Conservation (phyloP, 2,329 filamentous ascomycete genomes). For the Colletotrichum tabaci region DNA sequence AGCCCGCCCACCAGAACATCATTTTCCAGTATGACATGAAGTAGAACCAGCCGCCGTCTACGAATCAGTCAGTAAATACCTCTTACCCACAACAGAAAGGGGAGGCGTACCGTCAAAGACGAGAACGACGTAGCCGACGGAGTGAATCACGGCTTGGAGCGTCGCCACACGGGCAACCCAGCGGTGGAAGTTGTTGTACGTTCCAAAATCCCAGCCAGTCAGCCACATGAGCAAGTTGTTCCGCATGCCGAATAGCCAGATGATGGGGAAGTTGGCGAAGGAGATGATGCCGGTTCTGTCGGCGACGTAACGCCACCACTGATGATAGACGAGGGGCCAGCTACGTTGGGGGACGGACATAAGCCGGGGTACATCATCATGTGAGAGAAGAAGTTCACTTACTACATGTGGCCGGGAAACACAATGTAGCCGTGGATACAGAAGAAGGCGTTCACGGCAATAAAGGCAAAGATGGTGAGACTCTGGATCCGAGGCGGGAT, state of each 20-base stretch:
- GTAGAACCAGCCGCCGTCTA: conserved; percentile 56
- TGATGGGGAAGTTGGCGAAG: conserved; percentile 73
- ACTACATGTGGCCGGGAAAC: conserved; percentile 59
- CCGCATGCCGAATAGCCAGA: conserved; percentile 77
- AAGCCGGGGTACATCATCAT: not conserved
- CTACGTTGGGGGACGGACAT: conserved; percentile 44
- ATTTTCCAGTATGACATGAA: conserved; percentile 56
- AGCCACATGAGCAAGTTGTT: conserved; percentile 78
- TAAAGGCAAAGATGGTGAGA: conserved; percentile 55
- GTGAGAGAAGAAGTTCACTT: conserved; percentile 33
- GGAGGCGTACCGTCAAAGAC: conserved; percentile 52
- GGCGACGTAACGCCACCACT: conserved; percentile 68
- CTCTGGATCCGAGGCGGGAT: conserved; percentile 61
- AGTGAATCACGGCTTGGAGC: conserved; percentile 74
- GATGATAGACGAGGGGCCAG: conserved; percentile 52
- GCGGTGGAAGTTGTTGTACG: conserved; percentile 78
- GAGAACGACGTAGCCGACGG: conserved; percentile 69
- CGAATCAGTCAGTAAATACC: conserved; percentile 9
- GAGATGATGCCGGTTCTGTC: conserved; percentile 77
- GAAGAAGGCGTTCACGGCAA: conserved; percentile 56
- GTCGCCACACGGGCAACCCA: conserved; percentile 76
- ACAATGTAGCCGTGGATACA: conserved; percentile 56
- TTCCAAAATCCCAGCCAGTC: conserved; percentile 78
- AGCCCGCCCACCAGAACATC: conserved; percentile 66
- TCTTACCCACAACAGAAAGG: conserved; percentile 1